phyloP scores from a whole-genome alignment of 345 rosid species.

The Lepidium didymum region DNA sequence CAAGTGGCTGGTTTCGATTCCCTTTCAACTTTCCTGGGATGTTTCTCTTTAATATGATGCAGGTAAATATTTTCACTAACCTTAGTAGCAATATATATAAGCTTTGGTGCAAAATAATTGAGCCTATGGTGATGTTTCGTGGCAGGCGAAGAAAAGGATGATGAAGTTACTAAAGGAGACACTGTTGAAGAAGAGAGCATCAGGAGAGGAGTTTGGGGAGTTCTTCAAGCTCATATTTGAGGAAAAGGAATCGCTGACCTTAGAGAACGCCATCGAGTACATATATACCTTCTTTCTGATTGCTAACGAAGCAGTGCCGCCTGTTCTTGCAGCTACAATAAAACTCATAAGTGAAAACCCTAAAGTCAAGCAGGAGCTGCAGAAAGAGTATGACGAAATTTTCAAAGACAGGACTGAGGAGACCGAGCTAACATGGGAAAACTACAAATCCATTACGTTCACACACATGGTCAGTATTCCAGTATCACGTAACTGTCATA shows the following conservation, averaged over 20 bases:
- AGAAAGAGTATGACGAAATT: neutral
- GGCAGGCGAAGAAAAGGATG: neutral
- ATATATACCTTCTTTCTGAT: neutral
- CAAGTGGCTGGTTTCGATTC: neutral
- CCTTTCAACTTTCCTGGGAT: neutral
- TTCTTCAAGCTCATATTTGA: neutral
- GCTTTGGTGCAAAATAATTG: too few relatives aligned
- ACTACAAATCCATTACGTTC: conserved; percentile 13
- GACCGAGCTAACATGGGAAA: neutral
- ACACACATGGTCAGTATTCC: neutral
- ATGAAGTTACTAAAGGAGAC: neutral
- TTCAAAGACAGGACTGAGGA: neutral
- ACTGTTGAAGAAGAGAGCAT: neutral
- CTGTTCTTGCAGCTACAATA: neutral
- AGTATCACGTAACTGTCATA: neutral
- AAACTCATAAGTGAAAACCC: neutral
- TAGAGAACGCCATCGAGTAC: neutral
- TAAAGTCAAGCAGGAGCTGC: neutral
- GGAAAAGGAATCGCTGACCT: neutral
- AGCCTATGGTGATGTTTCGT: neutral
- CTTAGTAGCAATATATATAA: neutral
- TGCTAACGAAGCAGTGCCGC: neutral
- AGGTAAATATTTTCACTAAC: neutral
- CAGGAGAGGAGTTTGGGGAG: neutral
- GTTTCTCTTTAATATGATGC: neutral